These are phyloP conservation scores for Boeremia exigua DNA, from an alignment of 2,329 filamentous ascomycete genomes.

Conservation along the genomic window DNA sequence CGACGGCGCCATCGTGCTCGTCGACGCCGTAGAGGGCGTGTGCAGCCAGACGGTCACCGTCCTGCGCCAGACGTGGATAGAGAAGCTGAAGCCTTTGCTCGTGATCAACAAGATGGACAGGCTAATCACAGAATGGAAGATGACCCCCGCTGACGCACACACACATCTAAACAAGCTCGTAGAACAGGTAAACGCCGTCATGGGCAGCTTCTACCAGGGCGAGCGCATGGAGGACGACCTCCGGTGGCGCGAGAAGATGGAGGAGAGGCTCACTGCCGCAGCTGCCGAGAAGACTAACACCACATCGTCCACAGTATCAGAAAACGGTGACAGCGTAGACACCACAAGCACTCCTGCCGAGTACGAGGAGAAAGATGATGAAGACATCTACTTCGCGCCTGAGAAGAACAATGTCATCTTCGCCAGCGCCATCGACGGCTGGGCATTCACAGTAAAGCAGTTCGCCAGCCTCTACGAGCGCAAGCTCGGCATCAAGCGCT, in stretches of 20 bases:
- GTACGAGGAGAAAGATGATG: constrained; percentile 91
- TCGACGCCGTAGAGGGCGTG: constrained; percentile 96
- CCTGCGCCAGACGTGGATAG: constrained; percentile 90
- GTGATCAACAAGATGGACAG: constrained; percentile 99
- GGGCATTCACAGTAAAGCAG: constrained; percentile 95
- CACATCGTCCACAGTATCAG: constrained; percentile 51
- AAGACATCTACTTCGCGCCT: constrained; percentile 96
- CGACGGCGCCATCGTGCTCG: constrained; percentile 90
- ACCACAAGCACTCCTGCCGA: constrained; percentile 59
- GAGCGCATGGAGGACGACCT: constrained; percentile 98
- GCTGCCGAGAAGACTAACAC: constrained; percentile 68
- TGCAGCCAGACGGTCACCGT: constrained; percentile 99
- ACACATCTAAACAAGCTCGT: constrained; percentile 86
- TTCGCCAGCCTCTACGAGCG: constrained; percentile 94
- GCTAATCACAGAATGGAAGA: constrained; percentile 89
- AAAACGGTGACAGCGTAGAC: constrained; percentile 62
- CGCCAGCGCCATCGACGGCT: constrained; percentile 96
- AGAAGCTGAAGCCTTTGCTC: constrained; percentile 91
- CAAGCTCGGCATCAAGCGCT: constrained; percentile 93
- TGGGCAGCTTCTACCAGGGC: constrained; percentile 96
- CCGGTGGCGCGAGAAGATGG: constrained; percentile 92
- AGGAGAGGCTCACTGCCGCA: constrained; percentile 78
- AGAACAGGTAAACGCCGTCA: constrained; percentile 95
- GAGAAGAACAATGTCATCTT: constrained; percentile 99
- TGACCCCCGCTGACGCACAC: constrained; percentile 90